Evolutionary conservation across 2,329 filamentous ascomycete species (phyloP).

Genomic region (Colletotrichum tofieldiae): DNA sequence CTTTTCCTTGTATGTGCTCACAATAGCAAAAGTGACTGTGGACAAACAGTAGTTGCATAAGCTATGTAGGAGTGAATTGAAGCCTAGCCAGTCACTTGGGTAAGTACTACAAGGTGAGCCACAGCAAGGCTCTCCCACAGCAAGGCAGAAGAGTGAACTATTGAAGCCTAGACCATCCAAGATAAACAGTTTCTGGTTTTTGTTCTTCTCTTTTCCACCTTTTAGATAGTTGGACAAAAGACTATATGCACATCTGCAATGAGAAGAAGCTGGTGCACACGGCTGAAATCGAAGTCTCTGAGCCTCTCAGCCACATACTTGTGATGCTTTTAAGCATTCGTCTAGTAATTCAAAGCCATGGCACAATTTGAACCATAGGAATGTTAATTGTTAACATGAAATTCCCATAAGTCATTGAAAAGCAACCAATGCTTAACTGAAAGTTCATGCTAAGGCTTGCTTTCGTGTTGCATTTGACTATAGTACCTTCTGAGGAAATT

Average conservation of each 20-base stretch:
- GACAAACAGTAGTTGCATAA: neutral
- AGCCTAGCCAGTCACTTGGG: neutral
- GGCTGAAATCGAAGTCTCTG: fast-evolving
- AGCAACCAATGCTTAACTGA: too few relatives aligned
- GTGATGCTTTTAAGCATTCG: neutral
- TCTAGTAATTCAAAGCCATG: too few relatives aligned
- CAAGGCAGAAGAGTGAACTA: too few relatives aligned
- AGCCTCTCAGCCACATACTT: neutral
- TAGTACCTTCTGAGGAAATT: neutral
- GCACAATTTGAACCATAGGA: too few relatives aligned
- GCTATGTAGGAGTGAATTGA: neutral
- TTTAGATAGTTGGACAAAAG: too few relatives aligned
- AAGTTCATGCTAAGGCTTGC: too few relatives aligned
- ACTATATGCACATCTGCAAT: too few relatives aligned
- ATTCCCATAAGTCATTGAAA: too few relatives aligned
- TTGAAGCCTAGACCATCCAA: neutral
- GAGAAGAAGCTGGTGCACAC: neutral
- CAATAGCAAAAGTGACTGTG: neutral
- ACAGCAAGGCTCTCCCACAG: too few relatives aligned
- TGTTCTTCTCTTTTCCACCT: too few relatives aligned
- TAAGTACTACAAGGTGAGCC: neutral
- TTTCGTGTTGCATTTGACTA: too few relatives aligned
- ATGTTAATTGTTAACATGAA: fast-evolving
- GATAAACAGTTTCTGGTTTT: too few relatives aligned
- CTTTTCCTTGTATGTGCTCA: neutral